phyloP scores from a whole-genome alignment of 352 stramenopile species.

The Phytophthora boehmeriae region DNA sequence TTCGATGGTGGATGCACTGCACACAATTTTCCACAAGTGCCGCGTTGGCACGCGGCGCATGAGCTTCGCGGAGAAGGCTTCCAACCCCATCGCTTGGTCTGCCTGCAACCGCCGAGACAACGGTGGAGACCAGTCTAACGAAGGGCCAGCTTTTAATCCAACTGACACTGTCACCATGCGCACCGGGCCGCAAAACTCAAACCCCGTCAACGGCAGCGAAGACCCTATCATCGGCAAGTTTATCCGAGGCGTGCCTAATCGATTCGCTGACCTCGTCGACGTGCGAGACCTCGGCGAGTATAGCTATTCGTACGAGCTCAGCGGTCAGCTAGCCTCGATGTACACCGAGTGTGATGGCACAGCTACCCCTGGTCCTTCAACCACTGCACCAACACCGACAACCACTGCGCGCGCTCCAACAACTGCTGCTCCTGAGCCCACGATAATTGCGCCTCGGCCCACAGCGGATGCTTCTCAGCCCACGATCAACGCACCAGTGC shows the following conservation, averaged over 20 bases:
- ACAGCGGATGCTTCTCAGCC: background rate
- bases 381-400: constrained; percentile 7
- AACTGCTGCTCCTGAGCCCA: constrained; percentile 11
- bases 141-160: constrained; percentile 36
- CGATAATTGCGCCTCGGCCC: no score
- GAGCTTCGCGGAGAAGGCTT: constrained; percentile 47
- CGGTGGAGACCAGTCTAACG: background rate
- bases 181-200: constrained; percentile 28
- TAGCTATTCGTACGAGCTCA: constrained; percentile 59
- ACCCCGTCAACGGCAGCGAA: constrained; percentile 25
- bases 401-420: background rate
- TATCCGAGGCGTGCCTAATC: constrained; percentile 29
- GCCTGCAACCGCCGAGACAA: constrained; percentile 35
- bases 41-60: constrained; percentile 38
- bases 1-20: constrained; percentile 58
- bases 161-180: constrained; percentile 38
- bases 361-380: background rate
- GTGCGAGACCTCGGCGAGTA: constrained; percentile 34
- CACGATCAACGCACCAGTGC: background rate
- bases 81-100: constrained; percentile 34
- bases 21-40: constrained; percentile 69
- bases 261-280: constrained; percentile 43
- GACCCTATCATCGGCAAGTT: constrained; percentile 39
- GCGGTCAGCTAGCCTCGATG: constrained; percentile 32
- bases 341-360: constrained; percentile 32